Conservation (phyloP, 2,329 filamentous ascomycete species). For the Xylariaceae sp. region DNA sequence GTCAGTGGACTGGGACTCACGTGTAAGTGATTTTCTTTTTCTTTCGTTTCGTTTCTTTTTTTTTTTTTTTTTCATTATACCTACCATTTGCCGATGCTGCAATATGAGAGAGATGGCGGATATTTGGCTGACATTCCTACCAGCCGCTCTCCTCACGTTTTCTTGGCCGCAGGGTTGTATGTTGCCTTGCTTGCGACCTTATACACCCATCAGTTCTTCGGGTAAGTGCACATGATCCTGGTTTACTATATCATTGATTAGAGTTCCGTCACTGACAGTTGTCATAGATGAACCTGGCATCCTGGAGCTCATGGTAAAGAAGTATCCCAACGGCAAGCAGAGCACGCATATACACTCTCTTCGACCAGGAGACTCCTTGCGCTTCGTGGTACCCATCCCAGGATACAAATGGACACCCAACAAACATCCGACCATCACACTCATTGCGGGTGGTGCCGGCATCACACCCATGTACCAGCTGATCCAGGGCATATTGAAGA, state of each 20-base stretch:
- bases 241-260: neutral
- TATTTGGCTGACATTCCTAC: neutral
- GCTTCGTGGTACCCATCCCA: conserved; percentile 50
- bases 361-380: conserved; percentile 54
- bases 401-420: conserved; percentile 51
- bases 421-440: conserved; percentile 46
- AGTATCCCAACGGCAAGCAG: conserved; percentile 60
- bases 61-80: too few species aligned
- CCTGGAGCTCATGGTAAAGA: conserved; percentile 61
- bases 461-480: conserved; percentile 68
- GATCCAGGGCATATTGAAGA: conserved; percentile 53
- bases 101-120: neutral
- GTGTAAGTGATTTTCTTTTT: conserved; percentile 34
- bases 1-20: conserved; percentile 46
- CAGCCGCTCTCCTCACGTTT: conserved; percentile 53
- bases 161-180: conserved; percentile 52
- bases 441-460: conserved; percentile 66
- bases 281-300: conserved; percentile 49
- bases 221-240: conserved; percentile 32
- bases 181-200: conserved; percentile 58
- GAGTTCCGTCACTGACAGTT: conserved; percentile 3
- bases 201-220: conserved; percentile 56
- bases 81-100: neutral
- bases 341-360: conserved; percentile 63
- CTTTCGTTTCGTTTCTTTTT: too few species aligned